These are phyloP conservation scores for Solanum bulbocastanum DNA, from an alignment of 257 asterid species.

Conservation along the genomic window DNA sequence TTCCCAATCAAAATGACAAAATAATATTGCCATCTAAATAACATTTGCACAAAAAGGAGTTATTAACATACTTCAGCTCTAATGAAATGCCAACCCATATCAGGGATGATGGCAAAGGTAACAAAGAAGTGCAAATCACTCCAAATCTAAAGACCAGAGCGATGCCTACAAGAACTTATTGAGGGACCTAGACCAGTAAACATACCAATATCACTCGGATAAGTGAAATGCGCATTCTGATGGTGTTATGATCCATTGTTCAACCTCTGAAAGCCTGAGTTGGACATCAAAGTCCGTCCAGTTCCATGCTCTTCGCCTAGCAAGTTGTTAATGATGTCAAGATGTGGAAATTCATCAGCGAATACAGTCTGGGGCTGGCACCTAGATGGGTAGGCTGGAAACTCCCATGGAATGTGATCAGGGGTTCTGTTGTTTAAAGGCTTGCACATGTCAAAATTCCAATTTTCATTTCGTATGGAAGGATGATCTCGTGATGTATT, in stretches of 20 bases:
- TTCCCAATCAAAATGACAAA: background rate
- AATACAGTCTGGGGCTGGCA: slow-evolving; percentile 28
- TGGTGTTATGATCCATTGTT: slow-evolving; percentile 35
- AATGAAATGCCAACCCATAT: background rate
- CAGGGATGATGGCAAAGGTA: background rate
- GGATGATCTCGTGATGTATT: slow-evolving; percentile 19
- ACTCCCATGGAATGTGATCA: slow-evolving; percentile 41
- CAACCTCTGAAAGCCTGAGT: slow-evolving; percentile 34
- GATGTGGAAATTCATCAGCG: slow-evolving; percentile 36
- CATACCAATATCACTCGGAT: slow-evolving; percentile 43
- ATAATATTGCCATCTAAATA: background rate
- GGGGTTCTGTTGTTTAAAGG: slow-evolving; percentile 32
- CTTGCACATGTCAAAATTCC: slow-evolving; percentile 24
- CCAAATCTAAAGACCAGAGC: background rate
- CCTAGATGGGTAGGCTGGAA: slow-evolving; percentile 45
- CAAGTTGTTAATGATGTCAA: slow-evolving; percentile 71
- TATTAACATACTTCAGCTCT: background rate
- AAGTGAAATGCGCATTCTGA: slow-evolving; percentile 38
- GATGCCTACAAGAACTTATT: slow-evolving; percentile 25
- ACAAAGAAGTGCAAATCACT: background rate
- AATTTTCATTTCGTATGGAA: slow-evolving; percentile 22
- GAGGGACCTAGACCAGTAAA: slow-evolving; percentile 28
- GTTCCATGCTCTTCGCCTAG: slow-evolving; percentile 60
- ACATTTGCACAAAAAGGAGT: background rate
- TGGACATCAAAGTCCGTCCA: slow-evolving; percentile 21